Conservation (phyloP, 345 rosid genomes). For the Hevea brasiliensis region DNA sequence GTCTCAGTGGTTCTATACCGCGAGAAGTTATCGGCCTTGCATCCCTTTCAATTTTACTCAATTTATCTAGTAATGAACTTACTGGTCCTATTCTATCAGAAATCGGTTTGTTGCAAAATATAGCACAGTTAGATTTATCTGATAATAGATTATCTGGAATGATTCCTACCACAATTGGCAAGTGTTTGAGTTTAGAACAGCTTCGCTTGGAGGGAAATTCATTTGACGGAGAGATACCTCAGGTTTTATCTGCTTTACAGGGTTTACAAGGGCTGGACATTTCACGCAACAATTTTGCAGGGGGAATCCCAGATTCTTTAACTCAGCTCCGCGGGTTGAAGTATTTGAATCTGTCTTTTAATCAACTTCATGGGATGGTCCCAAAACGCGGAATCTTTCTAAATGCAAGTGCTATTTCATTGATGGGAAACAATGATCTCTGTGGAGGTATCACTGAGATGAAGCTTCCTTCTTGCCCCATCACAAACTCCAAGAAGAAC, state of each 20-base stretch:
- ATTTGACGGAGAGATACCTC: background rate
- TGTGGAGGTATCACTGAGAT: background rate
- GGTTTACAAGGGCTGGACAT: background rate
- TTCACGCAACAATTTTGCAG: slow-evolving; percentile 4
- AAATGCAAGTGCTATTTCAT: background rate
- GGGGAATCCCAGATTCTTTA: background rate
- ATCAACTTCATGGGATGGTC: background rate
- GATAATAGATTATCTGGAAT: background rate
- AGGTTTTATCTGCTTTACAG: background rate
- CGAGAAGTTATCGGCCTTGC: background rate
- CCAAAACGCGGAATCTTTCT: slow-evolving; percentile 3
- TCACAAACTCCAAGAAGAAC: background rate
- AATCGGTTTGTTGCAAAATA: background rate
- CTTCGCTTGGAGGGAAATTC: background rate
- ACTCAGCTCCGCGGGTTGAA: background rate
- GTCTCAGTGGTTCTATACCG: slow-evolving; percentile 12
- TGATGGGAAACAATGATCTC: background rate
- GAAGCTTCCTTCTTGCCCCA: background rate
- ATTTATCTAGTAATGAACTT: background rate
- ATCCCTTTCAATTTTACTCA: background rate
- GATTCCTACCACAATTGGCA: background rate
- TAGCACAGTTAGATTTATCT: background rate
- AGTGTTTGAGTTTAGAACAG: background rate
- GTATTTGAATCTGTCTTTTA: background rate
- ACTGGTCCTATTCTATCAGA: slow-evolving; percentile 1